phyloP scores from a whole-genome alignment of 805 yeast species.

The Yamadazyma insecticola region DNA sequence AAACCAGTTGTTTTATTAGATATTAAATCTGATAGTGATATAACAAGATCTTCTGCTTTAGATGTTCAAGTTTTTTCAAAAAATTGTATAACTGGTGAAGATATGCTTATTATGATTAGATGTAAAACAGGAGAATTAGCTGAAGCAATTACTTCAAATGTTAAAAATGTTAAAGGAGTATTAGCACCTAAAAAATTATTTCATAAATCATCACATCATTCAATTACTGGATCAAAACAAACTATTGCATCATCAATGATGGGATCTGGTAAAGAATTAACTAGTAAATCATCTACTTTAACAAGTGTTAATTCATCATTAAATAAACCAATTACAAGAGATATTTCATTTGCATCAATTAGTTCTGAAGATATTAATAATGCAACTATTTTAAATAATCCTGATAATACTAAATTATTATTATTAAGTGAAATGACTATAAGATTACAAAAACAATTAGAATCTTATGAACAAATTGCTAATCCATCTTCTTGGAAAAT shows the following conservation, averaged over 20 bases:
- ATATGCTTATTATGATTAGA: conserved; percentile 27
- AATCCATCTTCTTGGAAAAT: conserved; percentile 41
- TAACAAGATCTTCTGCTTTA: conserved; percentile 33
- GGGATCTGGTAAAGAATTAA: conserved; percentile 17
- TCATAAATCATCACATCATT: conserved; percentile 9
- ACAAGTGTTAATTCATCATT: conserved; percentile 16
- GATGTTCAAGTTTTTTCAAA: conserved; percentile 32
- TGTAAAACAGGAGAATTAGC: conserved; percentile 25
- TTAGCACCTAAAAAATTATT: conserved; percentile 10
- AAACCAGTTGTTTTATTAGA: conserved; percentile 33
- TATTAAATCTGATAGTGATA: conserved; percentile 16
- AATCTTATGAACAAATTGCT: conserved; percentile 21
- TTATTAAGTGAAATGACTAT: conserved; percentile 29
- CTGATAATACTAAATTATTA: conserved; percentile 18
- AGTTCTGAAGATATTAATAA: conserved; percentile 15
- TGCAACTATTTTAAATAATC: conserved; percentile 18
- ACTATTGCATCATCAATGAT: conserved; percentile 36
- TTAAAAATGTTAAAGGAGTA: conserved; percentile 25
- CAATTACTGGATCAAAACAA: conserved; percentile 12
- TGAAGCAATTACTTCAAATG: conserved; percentile 19
- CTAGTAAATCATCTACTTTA: conserved; percentile 21
- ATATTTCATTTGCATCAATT: conserved; percentile 16
- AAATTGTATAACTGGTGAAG: conserved; percentile 28
- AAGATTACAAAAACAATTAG: conserved; percentile 34
- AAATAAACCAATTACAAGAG: conserved; percentile 8